Evolutionary conservation across 768 basidiomycete species (phyloP), one percentile per base, ranked within the genome.

Genomic region (Rhodotorula sphaerocarpa): DNA sequence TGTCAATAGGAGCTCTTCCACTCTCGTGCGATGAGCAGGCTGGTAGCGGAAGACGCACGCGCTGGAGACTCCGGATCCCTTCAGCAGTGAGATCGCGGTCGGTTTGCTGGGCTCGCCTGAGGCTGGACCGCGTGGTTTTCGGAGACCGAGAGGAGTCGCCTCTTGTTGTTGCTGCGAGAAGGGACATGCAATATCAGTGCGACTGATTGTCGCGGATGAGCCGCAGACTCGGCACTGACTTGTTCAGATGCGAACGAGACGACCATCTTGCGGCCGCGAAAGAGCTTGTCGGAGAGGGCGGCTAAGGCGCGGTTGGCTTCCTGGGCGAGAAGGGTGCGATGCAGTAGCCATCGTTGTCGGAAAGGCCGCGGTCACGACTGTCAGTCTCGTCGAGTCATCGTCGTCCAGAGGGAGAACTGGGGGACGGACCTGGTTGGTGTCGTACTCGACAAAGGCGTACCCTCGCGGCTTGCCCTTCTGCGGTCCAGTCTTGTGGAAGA

Each of bases 371-470:
- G 57, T 45, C 21, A 34, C 10, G 33, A 16, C 43, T 15, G 55
- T 52, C 39, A 53, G 59, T 18, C 23, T 39, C 36, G 16, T n/a
- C 23, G 23, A 14, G n/a, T 10, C 7, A 11, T 5, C 16, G 18
- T 1, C 28, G 12, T 25, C 7, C 6, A 21, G 28, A 28, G 53
- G 15, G 34, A 45, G 31, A 42, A 11, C 23, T 47, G n/a, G 30
- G 30, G 27, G 55, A 84, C 88, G 79, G 77, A 97, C 93, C 77
- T 84, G 82, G 77, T 84, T 80, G 47, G 81, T 81, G 34, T 79
- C 79, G 71, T 84, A 96, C 77, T 96, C 89, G 39, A 99, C 77
- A 70, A 97, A 99, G 0, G 91, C 92, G 75, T 93, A 97, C 9
- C 95, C 93, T 18, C 92, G 80, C 1, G 95, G 92, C 74, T 88